phyloP scores from a whole-genome alignment of 768 basidiomycete species.

The Megacollybia marginata region DNA sequence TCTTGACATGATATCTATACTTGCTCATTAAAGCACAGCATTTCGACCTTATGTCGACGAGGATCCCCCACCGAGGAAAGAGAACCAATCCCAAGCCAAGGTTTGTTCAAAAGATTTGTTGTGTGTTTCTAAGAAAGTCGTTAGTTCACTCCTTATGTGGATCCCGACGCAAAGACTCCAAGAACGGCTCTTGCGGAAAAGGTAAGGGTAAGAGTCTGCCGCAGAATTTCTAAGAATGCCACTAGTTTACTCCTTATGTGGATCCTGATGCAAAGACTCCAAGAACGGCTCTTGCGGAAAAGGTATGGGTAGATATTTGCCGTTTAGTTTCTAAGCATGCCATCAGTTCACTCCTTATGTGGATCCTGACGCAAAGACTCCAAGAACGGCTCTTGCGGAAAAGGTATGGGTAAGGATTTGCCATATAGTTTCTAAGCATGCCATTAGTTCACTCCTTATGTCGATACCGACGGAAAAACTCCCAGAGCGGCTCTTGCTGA shows the following conservation, averaged over 20 bases:
- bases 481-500: slow-evolving; percentile 28
- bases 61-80: slow-evolving; percentile 33
- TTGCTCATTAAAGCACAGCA: slow-evolving; percentile 23
- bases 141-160: slow-evolving; percentile 65
- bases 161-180: slow-evolving; percentile 37
- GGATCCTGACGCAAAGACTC: slow-evolving; percentile 39
- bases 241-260: slow-evolving; percentile 61
- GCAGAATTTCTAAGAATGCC: background rate
- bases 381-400: slow-evolving; percentile 27
- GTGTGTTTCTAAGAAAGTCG: slow-evolving; percentile 1
- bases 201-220: too few species aligned
- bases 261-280: slow-evolving; percentile 41
- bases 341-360: slow-evolving; percentile 61
- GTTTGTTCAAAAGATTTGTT: slow-evolving; percentile 20
- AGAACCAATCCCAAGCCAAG: slow-evolving; percentile 36
- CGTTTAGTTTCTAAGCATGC: background rate
- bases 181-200: slow-evolving; percentile 21
- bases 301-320: too few species aligned
- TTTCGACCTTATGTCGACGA: slow-evolving; percentile 72
- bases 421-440: slow-evolving; percentile 5
- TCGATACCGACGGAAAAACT: slow-evolving; percentile 40
- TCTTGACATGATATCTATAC: slow-evolving; percentile 6
- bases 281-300: slow-evolving; percentile 21
- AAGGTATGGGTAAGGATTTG: slow-evolving; percentile 26
- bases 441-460: slow-evolving; percentile 58